Conservation (phyloP, 306 rosid species). For the Rosa rugosa region DNA sequence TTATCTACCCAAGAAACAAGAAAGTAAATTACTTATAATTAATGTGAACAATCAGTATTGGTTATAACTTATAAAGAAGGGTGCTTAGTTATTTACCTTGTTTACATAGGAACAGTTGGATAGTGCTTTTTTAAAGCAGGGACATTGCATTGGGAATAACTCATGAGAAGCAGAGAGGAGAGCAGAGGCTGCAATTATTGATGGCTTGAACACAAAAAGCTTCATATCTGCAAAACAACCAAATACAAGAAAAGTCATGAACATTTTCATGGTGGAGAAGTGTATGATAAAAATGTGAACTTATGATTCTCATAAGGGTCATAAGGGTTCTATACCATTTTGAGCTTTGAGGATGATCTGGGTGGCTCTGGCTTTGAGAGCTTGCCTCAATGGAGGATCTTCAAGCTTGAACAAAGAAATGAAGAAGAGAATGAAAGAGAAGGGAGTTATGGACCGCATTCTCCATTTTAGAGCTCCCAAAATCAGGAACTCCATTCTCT, state of each 20-base stretch:
- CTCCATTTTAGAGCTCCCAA: constrained; percentile 85
- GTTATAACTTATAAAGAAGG: not conserved
- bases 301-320: not conserved
- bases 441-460: constrained; percentile 94
- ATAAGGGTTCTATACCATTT: constrained; percentile 46
- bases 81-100: constrained; percentile 45
- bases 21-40: not conserved
- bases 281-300: not conserved
- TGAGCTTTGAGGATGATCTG: constrained; percentile 77
- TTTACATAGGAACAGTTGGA: constrained; percentile 59
- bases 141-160: constrained; percentile 76
- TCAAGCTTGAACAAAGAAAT: constrained; percentile 44
- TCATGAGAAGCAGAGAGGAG: constrained; percentile 76
- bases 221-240: constrained; percentile 53
- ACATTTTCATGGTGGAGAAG: not conserved
- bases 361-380: constrained; percentile 70
- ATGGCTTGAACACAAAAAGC: constrained; percentile 79
- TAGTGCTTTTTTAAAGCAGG: constrained; percentile 57
- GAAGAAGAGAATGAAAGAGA: constrained; percentile 75
- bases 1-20: constrained; percentile 43
- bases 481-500: constrained; percentile 76
- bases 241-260: constrained; percentile 1
- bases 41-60: not conserved
- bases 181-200: constrained; percentile 75
- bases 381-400: constrained; percentile 54